Conservation (phyloP, 768 basidiomycete genomes). For the Dacryopinax spathularia region DNA sequence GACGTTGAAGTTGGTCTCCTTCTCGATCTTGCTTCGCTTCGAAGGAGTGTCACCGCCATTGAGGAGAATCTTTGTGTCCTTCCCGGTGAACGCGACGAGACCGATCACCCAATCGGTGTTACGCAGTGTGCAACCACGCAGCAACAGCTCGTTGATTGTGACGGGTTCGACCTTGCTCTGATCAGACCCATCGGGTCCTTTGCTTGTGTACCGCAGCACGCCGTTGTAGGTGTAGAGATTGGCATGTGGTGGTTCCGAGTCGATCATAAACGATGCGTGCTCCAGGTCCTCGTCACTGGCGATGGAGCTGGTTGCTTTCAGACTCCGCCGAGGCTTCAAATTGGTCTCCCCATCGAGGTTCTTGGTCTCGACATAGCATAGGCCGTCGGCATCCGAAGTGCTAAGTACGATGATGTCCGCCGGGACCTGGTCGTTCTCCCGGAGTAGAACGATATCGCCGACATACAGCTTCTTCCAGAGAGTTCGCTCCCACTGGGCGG, state of each 20-base stretch:
- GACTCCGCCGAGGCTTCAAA: constrained; percentile 67
- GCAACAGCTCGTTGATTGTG: constrained; percentile 81
- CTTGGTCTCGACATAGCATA: constrained; percentile 96
- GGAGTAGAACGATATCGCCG: constrained; percentile 81
- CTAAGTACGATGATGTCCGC: constrained; percentile 89
- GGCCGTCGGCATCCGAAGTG: constrained; percentile 77
- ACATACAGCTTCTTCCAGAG: constrained; percentile 98
- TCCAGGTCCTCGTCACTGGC: constrained; percentile 81
- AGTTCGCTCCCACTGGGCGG: constrained; percentile 83
- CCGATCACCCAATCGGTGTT: constrained; percentile 91
- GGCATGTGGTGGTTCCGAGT: constrained; percentile 86
- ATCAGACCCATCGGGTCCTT: constrained; percentile 47
- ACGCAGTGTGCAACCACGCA: constrained; percentile 78
- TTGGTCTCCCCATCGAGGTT: constrained; percentile 97
- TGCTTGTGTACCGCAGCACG: constrained; percentile 52
- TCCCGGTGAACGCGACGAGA: constrained; percentile 84
- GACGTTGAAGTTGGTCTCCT: constrained; percentile 97
- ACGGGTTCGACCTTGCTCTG: constrained; percentile 28
- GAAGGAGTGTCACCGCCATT: constrained; percentile 88
- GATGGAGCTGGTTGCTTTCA: constrained; percentile 62
- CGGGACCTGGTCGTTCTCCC: constrained; percentile 91
- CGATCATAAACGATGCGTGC: constrained; percentile 71
- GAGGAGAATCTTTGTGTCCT: constrained; percentile 78
- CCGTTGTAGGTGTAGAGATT: constrained; percentile 87
- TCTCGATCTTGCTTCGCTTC: constrained; percentile 95